A percentile compares a stretch with the other conserved stretches of the same genome.
phyloP scores from a whole-genome alignment of 371 early-diverging fungal species.

The Zopfochytrium polystomum region DNA sequence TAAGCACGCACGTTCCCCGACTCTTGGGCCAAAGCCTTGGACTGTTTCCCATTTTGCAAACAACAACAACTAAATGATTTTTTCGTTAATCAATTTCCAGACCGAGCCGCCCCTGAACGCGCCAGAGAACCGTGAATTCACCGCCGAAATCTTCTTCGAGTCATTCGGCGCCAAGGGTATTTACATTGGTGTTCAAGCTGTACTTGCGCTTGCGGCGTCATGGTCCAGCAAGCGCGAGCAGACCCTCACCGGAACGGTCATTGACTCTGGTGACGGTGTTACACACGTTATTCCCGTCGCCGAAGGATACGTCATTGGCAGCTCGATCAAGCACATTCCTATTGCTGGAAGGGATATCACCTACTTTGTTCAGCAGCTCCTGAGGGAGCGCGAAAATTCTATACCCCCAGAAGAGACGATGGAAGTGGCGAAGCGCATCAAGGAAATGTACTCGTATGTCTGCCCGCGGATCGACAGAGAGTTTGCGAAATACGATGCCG shows the following conservation, averaged over 20 bases:
- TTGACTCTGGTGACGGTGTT: slow-evolving; percentile 98
- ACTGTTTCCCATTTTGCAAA: no score
- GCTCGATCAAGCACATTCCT: slow-evolving; percentile 95
- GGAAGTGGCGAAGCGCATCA: slow-evolving; percentile 90
- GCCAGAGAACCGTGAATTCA: slow-evolving; percentile 99
- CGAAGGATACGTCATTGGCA: slow-evolving; percentile 96
- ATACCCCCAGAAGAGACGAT: slow-evolving; percentile 95
- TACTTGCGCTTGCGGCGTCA: slow-evolving; percentile 93
- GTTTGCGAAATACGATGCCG: slow-evolving; percentile 89
- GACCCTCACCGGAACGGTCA: slow-evolving; percentile 92
- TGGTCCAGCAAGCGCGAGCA: slow-evolving; percentile 45
- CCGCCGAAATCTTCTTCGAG: slow-evolving; percentile 99
- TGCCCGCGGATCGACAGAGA: slow-evolving; percentile 96
- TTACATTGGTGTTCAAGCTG: slow-evolving; percentile 98
- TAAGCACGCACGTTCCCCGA: slow-evolving; percentile 39
- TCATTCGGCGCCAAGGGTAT: slow-evolving; percentile 98
- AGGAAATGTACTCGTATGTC: slow-evolving; percentile 94
- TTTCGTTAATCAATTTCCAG: slow-evolving; percentile 50
- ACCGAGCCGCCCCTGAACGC: slow-evolving; percentile 99
- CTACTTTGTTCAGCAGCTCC: slow-evolving; percentile 90
- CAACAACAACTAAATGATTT: background rate
- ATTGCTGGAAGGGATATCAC: slow-evolving; percentile 98
- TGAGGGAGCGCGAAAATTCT: slow-evolving; percentile 90
- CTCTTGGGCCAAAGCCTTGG: background rate
- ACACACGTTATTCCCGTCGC: slow-evolving; percentile 98